A percentile compares a stretch with the other conserved stretches of the same genome.
phyloP scores from a whole-genome alignment of 371 early-diverging fungal genomes.

The Mycotypha africana region DNA sequence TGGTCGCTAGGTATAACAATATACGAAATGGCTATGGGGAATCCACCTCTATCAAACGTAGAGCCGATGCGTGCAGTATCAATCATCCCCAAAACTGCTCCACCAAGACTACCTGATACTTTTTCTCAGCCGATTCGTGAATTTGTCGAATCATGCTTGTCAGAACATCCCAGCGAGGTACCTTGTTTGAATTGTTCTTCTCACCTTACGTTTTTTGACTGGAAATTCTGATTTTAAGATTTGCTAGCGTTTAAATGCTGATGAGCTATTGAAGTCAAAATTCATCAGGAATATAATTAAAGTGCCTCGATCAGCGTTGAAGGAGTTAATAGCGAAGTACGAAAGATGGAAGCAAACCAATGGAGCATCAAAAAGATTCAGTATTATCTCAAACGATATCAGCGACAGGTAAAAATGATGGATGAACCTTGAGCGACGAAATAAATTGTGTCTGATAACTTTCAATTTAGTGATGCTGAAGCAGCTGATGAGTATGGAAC shows the following conservation, averaged over 20 bases:
- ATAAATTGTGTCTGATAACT: no score
- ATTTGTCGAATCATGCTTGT: conserved; percentile 84
- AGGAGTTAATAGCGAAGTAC: conserved; percentile 46
- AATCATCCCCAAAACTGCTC: conserved; percentile 73
- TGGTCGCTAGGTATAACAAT: conserved; percentile 97
- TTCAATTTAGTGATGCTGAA: conserved; percentile 21
- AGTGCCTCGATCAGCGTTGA: conserved; percentile 32
- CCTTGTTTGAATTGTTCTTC: no score
- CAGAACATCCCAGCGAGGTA: conserved; percentile 82
- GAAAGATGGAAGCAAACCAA: conserved; percentile 47
- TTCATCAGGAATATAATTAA: conserved; percentile 52
- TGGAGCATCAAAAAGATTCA: conserved; percentile 33
- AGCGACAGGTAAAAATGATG: conserved; percentile 28
- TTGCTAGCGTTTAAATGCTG: conserved; percentile 52
- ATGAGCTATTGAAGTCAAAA: conserved; percentile 50
- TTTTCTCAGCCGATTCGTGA: conserved; percentile 80
- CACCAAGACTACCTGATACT: conserved; percentile 68
- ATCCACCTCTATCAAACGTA: conserved; percentile 90
- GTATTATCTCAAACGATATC: conserved; percentile 34
- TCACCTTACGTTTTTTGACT: no score
- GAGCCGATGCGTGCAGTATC: conserved; percentile 91
- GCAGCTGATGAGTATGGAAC: conserved; percentile 20
- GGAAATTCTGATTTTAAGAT: background rate
- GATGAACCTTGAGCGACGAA: background rate
- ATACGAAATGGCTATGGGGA: conserved; percentile 93